phyloP scores from a whole-genome alignment of 2,329 filamentous ascomycete genomes.

The Sphaerulina musiva region DNA sequence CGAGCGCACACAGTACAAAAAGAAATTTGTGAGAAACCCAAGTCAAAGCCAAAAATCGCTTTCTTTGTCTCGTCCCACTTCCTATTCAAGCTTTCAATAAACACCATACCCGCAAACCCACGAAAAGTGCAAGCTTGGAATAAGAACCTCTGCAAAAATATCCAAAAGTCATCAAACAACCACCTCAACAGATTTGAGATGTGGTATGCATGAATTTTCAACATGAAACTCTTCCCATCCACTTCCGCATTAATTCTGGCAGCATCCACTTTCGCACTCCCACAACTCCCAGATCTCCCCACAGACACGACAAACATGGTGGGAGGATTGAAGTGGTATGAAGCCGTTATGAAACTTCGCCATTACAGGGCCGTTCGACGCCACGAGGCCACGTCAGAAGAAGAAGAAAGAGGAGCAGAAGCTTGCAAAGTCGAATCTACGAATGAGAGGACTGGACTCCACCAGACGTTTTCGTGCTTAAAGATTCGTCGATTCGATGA shows the following conservation, averaged over 20 bases:
- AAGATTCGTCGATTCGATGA: neutral
- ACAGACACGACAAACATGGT: conserved; percentile 4
- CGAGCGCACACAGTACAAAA: too few species aligned
- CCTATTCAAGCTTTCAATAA: conserved; percentile 5
- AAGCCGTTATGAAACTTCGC: neutral
- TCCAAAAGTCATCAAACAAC: neutral
- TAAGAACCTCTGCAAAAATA: neutral
- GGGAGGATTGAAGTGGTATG: neutral
- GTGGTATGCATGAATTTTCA: neutral
- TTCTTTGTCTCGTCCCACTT: conserved; percentile 2
- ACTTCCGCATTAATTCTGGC: neutral
- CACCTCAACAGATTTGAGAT: neutral
- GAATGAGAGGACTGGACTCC: neutral
- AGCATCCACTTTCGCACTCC: neutral
- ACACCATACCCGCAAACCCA: neutral
- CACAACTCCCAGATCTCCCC: neutral
- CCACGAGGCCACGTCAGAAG: neutral
- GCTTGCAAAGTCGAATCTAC: neutral
- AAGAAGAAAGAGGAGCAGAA: neutral
- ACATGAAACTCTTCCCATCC: neutral
- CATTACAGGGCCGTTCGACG: neutral
- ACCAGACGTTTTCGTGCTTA: neutral
- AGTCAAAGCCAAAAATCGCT: neutral
- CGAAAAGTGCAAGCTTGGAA: neutral
- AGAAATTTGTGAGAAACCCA: too few species aligned